Evolutionary conservation across 306 rosid species (phyloP).

Genomic region (Quercus glauca): DNA sequence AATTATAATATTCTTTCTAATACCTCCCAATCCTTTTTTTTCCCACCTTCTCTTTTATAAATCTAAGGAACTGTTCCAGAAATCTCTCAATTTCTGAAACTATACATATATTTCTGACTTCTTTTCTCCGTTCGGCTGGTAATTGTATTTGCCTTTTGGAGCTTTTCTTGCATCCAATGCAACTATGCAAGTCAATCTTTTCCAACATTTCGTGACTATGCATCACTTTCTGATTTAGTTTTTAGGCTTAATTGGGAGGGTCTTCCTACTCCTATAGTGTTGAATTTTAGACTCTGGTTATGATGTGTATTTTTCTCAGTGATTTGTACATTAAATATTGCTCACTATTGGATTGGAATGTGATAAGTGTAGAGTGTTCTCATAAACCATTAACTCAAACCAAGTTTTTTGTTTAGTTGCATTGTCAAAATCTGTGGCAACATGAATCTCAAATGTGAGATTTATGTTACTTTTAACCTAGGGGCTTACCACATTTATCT

Average conservation of each 20-base stretch:
- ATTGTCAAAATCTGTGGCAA: background rate
- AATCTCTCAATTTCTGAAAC: background rate
- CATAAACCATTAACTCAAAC: background rate
- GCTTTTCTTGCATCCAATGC: background rate
- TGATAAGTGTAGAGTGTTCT: background rate
- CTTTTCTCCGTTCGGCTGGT: background rate
- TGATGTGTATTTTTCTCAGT: background rate
- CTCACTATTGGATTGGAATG: background rate
- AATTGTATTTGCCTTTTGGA: background rate
- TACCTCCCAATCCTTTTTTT: background rate
- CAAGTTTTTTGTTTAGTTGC: background rate
- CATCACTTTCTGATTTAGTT: background rate
- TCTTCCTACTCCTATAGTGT: background rate
- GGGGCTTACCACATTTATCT: background rate
- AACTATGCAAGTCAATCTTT: background rate
- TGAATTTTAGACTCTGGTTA: background rate
- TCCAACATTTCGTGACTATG: background rate
- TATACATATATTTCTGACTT: background rate
- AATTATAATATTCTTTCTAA: background rate
- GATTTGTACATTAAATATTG: background rate
- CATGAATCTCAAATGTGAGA: background rate
- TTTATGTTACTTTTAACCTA: background rate
- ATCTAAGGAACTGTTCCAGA: background rate
- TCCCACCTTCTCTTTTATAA: background rate
- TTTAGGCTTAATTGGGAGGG: background rate